phyloP scores from a whole-genome alignment of 371 early-diverging fungal species.

The Mucor mucedo region DNA sequence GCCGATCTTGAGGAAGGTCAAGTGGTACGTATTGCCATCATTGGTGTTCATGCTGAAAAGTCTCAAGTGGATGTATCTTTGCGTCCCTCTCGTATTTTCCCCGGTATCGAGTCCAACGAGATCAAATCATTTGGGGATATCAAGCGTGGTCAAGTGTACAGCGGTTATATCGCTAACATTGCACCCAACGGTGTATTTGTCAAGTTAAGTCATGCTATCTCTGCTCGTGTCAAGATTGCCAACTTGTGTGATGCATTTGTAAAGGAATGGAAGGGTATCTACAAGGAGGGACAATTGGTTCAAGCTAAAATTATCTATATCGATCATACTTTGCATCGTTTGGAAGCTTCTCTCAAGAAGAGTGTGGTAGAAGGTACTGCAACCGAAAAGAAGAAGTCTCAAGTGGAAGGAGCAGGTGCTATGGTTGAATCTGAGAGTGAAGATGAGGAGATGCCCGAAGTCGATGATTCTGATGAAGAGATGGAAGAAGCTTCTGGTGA shows the following conservation, averaged over 20 bases:
- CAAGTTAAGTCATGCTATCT: conserved; percentile 61
- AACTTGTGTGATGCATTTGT: conserved; percentile 88
- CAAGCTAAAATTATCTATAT: conserved; percentile 73
- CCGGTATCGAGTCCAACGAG: conserved; percentile 42
- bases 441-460: conserved; percentile 42
- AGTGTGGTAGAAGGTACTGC: conserved; percentile 37
- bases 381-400: conserved; percentile 43
- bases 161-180: conserved; percentile 78
- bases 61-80: conserved; percentile 69
- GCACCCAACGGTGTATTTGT: conserved; percentile 81
- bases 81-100: conserved; percentile 56
- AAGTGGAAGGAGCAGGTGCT: conserved; percentile 30
- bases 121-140: conserved; percentile 57
- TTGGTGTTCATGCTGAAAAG: conserved; percentile 52
- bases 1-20: conserved; percentile 50
- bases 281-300: conserved; percentile 78
- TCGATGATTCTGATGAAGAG: conserved; percentile 54
- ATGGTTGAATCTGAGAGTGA: conserved; percentile 47
- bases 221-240: conserved; percentile 84
- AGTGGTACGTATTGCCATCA: conserved; percentile 59
- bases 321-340: conserved; percentile 59
- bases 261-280: conserved; percentile 78
- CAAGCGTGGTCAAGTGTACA: conserved; percentile 59
- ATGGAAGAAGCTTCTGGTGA: conserved; percentile 47
- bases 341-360: conserved; percentile 68